These are phyloP conservation scores for Austroboletus festivus DNA, from an alignment of 768 basidiomycete species.

Conservation along the genomic window DNA sequence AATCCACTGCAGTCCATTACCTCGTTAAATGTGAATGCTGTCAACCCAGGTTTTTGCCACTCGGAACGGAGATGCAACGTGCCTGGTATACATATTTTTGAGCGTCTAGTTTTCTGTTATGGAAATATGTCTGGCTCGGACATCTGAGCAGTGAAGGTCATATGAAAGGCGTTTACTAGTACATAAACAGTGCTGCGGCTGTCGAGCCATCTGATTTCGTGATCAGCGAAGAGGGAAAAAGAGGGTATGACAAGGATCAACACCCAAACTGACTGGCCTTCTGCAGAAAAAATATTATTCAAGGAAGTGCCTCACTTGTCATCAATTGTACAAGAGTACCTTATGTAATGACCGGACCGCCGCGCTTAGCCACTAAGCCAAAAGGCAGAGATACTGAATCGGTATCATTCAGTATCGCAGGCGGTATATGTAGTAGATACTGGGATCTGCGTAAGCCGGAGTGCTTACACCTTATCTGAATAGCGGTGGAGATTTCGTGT, in stretches of 20 bases:
- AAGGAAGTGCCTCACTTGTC: too few relatives aligned
- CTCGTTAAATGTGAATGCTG: slow-evolving; percentile 23
- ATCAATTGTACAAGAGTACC: too few relatives aligned
- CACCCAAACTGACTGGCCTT: too few relatives aligned
- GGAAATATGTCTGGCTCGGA: slow-evolving; percentile 15
- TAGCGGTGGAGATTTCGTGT: too few relatives aligned
- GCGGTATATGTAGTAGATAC: too few relatives aligned
- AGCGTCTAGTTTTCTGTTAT: neutral
- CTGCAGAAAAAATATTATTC: too few relatives aligned
- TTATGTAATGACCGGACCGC: too few relatives aligned
- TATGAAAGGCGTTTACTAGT: slow-evolving; percentile 23
- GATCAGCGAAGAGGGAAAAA: slow-evolving; percentile 27
- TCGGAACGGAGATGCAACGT: slow-evolving; percentile 20
- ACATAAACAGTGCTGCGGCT: slow-evolving; percentile 9
- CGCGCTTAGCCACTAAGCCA: too few relatives aligned
- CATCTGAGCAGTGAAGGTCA: slow-evolving; percentile 22
- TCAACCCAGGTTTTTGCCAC: slow-evolving; percentile 32
- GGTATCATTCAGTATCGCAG: too few relatives aligned
- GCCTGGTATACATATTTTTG: neutral
- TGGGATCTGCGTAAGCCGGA: too few relatives aligned
- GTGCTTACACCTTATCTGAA: too few relatives aligned
- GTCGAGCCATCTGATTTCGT: slow-evolving; percentile 33
- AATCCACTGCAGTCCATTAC: slow-evolving; percentile 14
- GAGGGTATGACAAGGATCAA: neutral
- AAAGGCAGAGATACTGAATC: too few relatives aligned